A percentile compares a stretch with the other conserved stretches of the same genome.
Evolutionary conservation across 2,329 filamentous ascomycete genomes (phyloP).

Genomic region (Fusarium praegraminearum): DNA sequence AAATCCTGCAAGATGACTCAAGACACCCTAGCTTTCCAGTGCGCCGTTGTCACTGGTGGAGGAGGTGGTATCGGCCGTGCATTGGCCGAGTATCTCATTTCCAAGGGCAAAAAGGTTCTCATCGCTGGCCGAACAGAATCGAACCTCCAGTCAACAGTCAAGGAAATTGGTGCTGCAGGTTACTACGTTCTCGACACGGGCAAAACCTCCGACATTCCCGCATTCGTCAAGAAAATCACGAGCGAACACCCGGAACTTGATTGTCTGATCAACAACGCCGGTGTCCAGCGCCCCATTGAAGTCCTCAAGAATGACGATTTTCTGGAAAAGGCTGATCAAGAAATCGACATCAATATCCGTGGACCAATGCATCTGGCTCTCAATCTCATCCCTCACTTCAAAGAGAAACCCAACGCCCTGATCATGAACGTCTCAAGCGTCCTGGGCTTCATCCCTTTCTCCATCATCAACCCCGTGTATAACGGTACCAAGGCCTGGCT

Average conservation of each 20-base stretch:
- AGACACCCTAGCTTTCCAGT: conserved; percentile 53
- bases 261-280: conserved; percentile 70
- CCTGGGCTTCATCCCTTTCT: conserved; percentile 65
- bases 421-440: conserved; percentile 68
- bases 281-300: conserved; percentile 66
- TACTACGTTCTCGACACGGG: conserved; percentile 68
- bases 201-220: conserved; percentile 56
- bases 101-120: conserved; percentile 62
- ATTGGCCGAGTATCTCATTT: conserved; percentile 60
- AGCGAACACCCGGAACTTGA: conserved; percentile 63
- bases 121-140: conserved; percentile 67
- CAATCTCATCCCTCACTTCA: conserved; percentile 62
- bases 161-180: conserved; percentile 58
- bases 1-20: conserved; percentile 8
- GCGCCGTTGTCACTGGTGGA: conserved; percentile 63
- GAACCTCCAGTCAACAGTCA: conserved; percentile 59
- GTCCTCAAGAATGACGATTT: conserved; percentile 58
- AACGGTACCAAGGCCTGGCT: conserved; percentile 70
- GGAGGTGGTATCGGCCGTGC: conserved; percentile 65
- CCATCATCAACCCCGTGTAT: conserved; percentile 68
- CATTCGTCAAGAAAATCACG: conserved; percentile 60
- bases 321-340: conserved; percentile 64
- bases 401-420: conserved; percentile 53
- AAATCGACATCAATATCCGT: conserved; percentile 69
- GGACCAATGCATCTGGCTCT: conserved; percentile 68